Evolutionary conservation across 2,329 filamentous ascomycete species (phyloP).

Genomic region (Cladophialophora bantiana): DNA sequence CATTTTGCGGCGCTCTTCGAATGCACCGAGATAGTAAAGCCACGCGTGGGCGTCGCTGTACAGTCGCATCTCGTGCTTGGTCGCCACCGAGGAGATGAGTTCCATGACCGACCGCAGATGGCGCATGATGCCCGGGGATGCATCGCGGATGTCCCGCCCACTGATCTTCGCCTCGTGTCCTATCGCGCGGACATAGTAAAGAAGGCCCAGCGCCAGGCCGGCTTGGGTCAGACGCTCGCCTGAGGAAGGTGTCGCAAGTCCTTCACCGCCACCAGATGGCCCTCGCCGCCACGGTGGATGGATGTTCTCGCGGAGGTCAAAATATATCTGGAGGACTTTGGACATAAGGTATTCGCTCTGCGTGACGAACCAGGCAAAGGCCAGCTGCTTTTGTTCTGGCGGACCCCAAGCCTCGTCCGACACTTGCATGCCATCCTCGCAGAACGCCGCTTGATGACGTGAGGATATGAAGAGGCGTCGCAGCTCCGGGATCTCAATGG

Average conservation of each 20-base stretch:
- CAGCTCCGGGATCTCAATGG: slow-evolving; percentile 3
- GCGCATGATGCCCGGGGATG: slow-evolving; percentile 2
- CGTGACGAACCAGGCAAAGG: slow-evolving; percentile 16
- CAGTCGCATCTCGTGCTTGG: background rate
- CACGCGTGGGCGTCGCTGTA: slow-evolving; percentile 20
- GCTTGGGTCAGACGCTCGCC: slow-evolving; percentile 13
- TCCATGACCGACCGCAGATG: slow-evolving; percentile 5
- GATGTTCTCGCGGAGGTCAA: slow-evolving; percentile 4
- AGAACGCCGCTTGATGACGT: background rate
- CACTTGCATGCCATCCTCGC: slow-evolving; percentile 3
- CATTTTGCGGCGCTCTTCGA: slow-evolving; percentile 6
- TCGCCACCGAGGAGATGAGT: background rate
- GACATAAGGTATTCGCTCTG: slow-evolving; percentile 11
- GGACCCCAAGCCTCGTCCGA: slow-evolving; percentile 13
- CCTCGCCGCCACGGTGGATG: too few relatives aligned
- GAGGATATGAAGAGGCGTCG: background rate
- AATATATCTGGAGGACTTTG: background rate
- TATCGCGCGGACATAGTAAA: slow-evolving; percentile 8
- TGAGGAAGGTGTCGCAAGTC: background rate
- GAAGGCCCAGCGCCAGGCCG: slow-evolving; percentile 2
- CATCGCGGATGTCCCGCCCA: slow-evolving; percentile 13
- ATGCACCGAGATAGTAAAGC: slow-evolving; percentile 12
- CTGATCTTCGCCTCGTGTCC: slow-evolving; percentile 12
- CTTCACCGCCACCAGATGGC: too few relatives aligned
- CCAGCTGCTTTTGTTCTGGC: slow-evolving; percentile 3